Evolutionary conservation across 345 rosid genomes (phyloP), one percentile per base, ranked within the genome.

Genomic region (Mallotus nudiflorus): DNA sequence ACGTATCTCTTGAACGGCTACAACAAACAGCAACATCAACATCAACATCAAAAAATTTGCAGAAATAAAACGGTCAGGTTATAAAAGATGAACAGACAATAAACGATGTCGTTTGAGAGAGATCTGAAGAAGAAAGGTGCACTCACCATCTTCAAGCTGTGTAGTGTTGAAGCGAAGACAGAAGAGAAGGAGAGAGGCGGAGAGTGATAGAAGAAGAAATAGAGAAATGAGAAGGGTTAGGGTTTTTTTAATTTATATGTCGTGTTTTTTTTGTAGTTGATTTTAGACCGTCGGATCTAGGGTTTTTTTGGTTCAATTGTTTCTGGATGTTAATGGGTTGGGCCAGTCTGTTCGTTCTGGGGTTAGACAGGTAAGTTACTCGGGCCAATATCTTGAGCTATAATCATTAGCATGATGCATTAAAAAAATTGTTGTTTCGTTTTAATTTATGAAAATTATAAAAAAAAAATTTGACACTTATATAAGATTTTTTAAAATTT

Each of bases 1-100:
- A 92, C 94, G 77, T 79, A 90, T 74, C 97, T 87, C 86, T 92
- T 90, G 86, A 92, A 92, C 28, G 91, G 88, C 97, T 92, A 57
- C 55, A 33, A 1, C n/a, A n/a, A n/a, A n/a, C n/a, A 45, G 46
- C 0, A 45, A 56, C 1, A 45, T 16, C 65, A 39, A 22, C 53
- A 54, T 19, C 11, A 64, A 40, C 18, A 71, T 71, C 20, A 49
- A 2, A n/a, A 58, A 29, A 31, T 52, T 25, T 55, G 14, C 25
- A 27, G 19, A 27, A 19, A 25, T 1, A 28, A 25, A 55, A 53
- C n/a, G n/a, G 4, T 8, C 19, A 27, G 27, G 1, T 55, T 57
- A 66, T 7, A 27, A 8, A 40, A 5, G 3, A 54, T 10, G 0
- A 39, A 40, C 4, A 24, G 18, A 14, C 0, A 14, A 39, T 14